Evolutionary conservation across 306 rosid species (phyloP), one percentile per base, ranked within the genome.

Genomic region (Biancaea sappan): DNA sequence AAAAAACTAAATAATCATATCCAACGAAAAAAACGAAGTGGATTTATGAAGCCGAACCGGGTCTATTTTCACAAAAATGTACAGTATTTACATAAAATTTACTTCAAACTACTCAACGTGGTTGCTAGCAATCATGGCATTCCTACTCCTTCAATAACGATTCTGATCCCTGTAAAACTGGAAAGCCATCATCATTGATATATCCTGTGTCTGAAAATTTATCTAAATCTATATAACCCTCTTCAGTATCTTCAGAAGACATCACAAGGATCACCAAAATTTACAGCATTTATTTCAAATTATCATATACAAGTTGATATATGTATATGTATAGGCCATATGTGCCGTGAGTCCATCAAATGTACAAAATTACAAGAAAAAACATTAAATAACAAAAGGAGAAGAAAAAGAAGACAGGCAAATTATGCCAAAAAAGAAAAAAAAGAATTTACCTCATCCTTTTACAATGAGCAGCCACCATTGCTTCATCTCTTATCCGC

Each of bases 401-500:
- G n/a, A n/a, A n/a, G n/a, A n/a, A n/a, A n/a, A n/a, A 22, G 64
- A 66, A 68, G 25, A n/a, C n/a, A n/a, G 63, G 24, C 25, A 25
- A 69, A 43, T 26, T 16, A 50, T n/a, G 25, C 10, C 28, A 5
- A 1, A 10, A 16, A 21, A 52, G 15, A 4, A 47, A 22, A 66
- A 51, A 21, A 8, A 14, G 46, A 73, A n/a, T 44, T 89, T 84
- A 84, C 77, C 81, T 74, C 64, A 84, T 83, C 80, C 80, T 84
- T 74, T 90, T 90, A 81, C 53, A 86, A 28, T 78, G 85, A 67
- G 84, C 77, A 66, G 84, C 75, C 12, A 52, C 57, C 62, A 82
- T 72, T 51, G 85, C 73, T 28, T 87, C 96, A 9, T 83, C 88
- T 81, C 84, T 84, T 34, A 62, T 51, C 58, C 89, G 76, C 85